A percentile compares a stretch with the other conserved stretches of the same genome.
phyloP scores from a whole-genome alignment of 768 basidiomycete species.

The Lactarius sanguifluus region DNA sequence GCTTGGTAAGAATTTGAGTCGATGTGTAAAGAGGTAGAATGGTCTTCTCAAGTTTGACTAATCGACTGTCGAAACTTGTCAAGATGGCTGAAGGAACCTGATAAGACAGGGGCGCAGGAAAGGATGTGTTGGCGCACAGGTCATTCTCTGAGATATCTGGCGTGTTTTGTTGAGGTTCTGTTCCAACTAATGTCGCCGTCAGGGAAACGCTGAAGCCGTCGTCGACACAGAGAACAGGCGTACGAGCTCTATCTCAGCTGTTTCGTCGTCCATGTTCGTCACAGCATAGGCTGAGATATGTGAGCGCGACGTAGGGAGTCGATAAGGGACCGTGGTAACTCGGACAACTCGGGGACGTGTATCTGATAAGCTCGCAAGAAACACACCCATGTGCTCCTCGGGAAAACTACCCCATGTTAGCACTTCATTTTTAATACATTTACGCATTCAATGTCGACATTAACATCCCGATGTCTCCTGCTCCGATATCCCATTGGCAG shows the following conservation, averaged over 20 bases:
- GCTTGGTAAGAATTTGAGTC: constrained; percentile 69
- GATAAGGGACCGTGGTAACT: too few species aligned
- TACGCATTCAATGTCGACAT: too few species aligned
- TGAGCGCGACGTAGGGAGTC: too few species aligned
- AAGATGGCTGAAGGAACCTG: constrained; percentile 61
- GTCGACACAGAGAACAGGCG: background rate
- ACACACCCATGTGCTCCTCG: too few species aligned
- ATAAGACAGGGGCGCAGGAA: constrained; percentile 25
- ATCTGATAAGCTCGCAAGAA: too few species aligned
- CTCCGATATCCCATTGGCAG: too few species aligned
- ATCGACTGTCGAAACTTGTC: constrained; percentile 77
- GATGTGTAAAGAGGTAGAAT: constrained; percentile 81
- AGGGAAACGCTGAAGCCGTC: background rate
- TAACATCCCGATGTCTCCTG: too few species aligned
- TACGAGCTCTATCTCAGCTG: constrained; percentile 62
- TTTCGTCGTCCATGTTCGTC: constrained; percentile 53
- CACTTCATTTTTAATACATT: too few species aligned
- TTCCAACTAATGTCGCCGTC: constrained; percentile 54
- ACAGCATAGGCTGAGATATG: too few species aligned
- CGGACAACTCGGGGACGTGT: too few species aligned
- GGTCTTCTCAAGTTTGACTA: constrained; percentile 82
- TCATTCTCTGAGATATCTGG: constrained; percentile 85
- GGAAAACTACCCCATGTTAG: too few species aligned
- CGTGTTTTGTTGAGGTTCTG: constrained; percentile 86
- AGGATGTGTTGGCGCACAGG: constrained; percentile 49